A percentile compares a stretch with the other conserved stretches of the same genome.
phyloP scores from a whole-genome alignment of 2,329 filamentous ascomycete genomes.

The Periglandula ipomoeae region DNA sequence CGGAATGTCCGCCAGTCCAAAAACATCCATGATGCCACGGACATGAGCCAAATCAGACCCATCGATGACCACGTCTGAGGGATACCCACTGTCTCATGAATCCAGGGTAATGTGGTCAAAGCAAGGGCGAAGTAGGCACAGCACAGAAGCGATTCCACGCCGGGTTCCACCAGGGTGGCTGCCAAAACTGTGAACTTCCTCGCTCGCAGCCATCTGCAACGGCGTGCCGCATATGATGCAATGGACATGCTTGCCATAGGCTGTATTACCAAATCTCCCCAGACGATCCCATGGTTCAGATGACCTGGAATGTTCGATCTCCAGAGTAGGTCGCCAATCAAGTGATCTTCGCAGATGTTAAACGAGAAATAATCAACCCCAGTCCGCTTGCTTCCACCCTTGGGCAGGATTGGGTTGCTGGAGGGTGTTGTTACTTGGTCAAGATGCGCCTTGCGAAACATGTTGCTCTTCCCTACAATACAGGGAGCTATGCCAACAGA shows the following conservation, averaged over 20 bases:
- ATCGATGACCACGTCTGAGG: slow-evolving; percentile 62
- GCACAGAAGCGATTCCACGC: slow-evolving; percentile 81
- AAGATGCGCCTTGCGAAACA: slow-evolving; percentile 91
- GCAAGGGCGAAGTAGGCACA: slow-evolving; percentile 73
- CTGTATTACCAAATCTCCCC: slow-evolving; percentile 81
- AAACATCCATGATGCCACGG: slow-evolving; percentile 61
- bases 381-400: slow-evolving; percentile 33
- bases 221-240: slow-evolving; percentile 64
- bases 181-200: slow-evolving; percentile 87
- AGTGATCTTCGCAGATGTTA: slow-evolving; percentile 95
- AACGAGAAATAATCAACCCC: slow-evolving; percentile 91
- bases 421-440: slow-evolving; percentile 55
- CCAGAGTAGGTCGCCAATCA: slow-evolving; percentile 91
- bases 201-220: slow-evolving; percentile 84
- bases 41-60: slow-evolving; percentile 53
- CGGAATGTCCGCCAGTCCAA: slow-evolving; percentile 67
- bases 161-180: slow-evolving; percentile 86
- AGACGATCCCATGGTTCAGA: slow-evolving; percentile 74
- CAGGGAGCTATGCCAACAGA: slow-evolving; percentile 84
- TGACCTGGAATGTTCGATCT: slow-evolving; percentile 53
- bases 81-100: slow-evolving; percentile 42
- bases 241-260: slow-evolving; percentile 79
- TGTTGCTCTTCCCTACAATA: slow-evolving; percentile 93
- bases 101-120: slow-evolving; percentile 61
- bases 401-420: slow-evolving; percentile 33